Percentiles rank a stretch among this genome's conserved stretches.
phyloP scores from a whole-genome alignment of 441 rosid species.

The Mallotus japonicus region DNA sequence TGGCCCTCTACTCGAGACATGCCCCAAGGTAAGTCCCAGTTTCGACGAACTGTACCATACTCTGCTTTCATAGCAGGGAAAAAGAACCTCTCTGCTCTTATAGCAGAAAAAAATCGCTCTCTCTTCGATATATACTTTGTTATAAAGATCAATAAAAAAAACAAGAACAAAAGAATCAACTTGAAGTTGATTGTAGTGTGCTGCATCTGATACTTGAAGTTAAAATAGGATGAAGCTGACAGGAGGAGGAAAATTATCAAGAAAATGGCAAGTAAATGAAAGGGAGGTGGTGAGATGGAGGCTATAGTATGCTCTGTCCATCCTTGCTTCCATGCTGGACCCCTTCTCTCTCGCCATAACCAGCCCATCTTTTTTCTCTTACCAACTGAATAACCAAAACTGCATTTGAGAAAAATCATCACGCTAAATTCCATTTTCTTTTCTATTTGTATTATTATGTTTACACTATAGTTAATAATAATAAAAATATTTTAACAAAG shows the following conservation, averaged over 20 bases:
- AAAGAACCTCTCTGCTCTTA: conserved; percentile 11
- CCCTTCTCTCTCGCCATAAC: conserved; percentile 53
- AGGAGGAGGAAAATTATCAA: conserved; percentile 48
- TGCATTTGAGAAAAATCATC: conserved; percentile 21
- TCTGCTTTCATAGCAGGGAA: conserved; percentile 35
- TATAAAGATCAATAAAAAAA: conserved; percentile 49
- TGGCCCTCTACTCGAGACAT: conserved; percentile 76
- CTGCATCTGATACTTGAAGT: conserved; percentile 43
- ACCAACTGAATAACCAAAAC: conserved; percentile 31
- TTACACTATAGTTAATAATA: too few species aligned
- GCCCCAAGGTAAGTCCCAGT: conserved; percentile 62
- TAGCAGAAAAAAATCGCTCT: conserved; percentile 29
- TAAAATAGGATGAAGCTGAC: conserved; percentile 45
- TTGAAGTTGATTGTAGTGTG: conserved; percentile 43
- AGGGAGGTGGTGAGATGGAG: conserved; percentile 59
- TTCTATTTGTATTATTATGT: too few species aligned
- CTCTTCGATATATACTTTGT: conserved; percentile 30
- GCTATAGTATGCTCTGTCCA: conserved; percentile 51
- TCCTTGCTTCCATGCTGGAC: conserved; percentile 58
- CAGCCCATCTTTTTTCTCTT: conserved; percentile 45
- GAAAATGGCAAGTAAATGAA: conserved; percentile 46
- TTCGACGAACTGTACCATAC: conserved; percentile 18
- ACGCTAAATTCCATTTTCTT: too few species aligned
- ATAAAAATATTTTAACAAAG: too few species aligned
- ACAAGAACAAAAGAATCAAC: conserved; percentile 52